These are phyloP conservation scores for Hypoxylon sp. DNA, from an alignment of 2,329 filamentous ascomycete genomes.

Conservation along the genomic window DNA sequence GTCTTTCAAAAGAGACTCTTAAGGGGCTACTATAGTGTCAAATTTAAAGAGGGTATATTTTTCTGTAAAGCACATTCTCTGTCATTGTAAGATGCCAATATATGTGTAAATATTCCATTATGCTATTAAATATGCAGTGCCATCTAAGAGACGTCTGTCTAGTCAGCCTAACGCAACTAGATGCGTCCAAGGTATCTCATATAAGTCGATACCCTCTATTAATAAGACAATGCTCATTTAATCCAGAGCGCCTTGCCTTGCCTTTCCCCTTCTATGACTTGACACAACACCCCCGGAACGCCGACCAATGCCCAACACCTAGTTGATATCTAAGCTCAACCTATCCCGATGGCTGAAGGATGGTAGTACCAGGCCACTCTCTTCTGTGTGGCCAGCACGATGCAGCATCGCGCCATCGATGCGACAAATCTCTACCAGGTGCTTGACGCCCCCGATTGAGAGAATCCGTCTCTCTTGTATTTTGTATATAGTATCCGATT, in stretches of 20 bases:
- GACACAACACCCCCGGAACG: neutral
- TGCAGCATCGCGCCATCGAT: constrained; percentile 2
- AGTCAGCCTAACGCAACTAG: neutral
- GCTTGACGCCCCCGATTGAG: neutral
- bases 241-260: constrained; percentile 18
- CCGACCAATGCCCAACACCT: constrained; percentile 13
- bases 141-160: constrained; percentile 18
- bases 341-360: neutral
- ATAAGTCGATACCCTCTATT: constrained; percentile 20
- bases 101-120: constrained; percentile 21
- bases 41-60: no score
- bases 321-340: neutral
- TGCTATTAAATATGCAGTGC: constrained; percentile 29
- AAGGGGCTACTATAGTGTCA: neutral
- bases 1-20: neutral
- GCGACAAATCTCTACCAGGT: constrained; percentile 1
- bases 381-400: constrained; percentile 5
- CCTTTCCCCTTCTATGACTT: neutral
- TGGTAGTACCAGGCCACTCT: neutral
- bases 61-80: neutral
- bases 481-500: neutral
- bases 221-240: constrained; percentile 13
- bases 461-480: neutral
- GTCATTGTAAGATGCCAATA: neutral
- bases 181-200: constrained; percentile 22